phyloP scores from a whole-genome alignment of 148 eudicot genomes.

The Agrostemma githago region DNA sequence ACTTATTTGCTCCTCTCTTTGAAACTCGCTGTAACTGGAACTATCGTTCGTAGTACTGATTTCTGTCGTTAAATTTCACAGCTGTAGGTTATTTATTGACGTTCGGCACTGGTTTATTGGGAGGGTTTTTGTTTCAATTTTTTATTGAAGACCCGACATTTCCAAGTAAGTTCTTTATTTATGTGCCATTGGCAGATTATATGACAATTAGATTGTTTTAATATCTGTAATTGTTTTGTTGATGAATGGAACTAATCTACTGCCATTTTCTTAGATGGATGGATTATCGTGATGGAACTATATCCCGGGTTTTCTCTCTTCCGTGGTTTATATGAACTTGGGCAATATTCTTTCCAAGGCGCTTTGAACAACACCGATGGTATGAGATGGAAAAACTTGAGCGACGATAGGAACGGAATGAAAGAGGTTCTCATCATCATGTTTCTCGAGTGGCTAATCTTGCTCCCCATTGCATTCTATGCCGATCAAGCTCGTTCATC shows the following conservation, averaged over 20 bases:
- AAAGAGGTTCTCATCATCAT: slow-evolving; percentile 65
- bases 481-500: slow-evolving; percentile 63
- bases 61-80: slow-evolving; percentile 27
- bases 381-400: slow-evolving; percentile 77
- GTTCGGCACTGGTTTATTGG: slow-evolving; percentile 75
- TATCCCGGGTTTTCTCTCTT: slow-evolving; percentile 85
- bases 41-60: slow-evolving; percentile 6
- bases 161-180: slow-evolving; percentile 53
- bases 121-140: slow-evolving; percentile 66
- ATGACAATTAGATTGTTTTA: not conserved
- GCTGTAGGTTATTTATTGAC: slow-evolving; percentile 69
- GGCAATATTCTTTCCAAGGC: slow-evolving; percentile 58
- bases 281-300: slow-evolving; percentile 78
- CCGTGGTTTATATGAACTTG: slow-evolving; percentile 74
- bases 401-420: slow-evolving; percentile 65
- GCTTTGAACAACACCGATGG: slow-evolving; percentile 57
- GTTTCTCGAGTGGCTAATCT: slow-evolving; percentile 69
- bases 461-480: slow-evolving; percentile 65
- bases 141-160: slow-evolving; percentile 74
- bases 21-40: not conserved
- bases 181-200: not conserved
- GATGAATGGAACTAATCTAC: slow-evolving; percentile 9
- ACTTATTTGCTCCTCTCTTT: slow-evolving; percentile 7
- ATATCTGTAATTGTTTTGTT: not conserved
- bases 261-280: slow-evolving; percentile 39